Percentiles rank a stretch among this genome's conserved stretches.
Evolutionary conservation across 1,284 basidiomycete species (phyloP).

Genomic region (Boletellus deceptivus): DNA sequence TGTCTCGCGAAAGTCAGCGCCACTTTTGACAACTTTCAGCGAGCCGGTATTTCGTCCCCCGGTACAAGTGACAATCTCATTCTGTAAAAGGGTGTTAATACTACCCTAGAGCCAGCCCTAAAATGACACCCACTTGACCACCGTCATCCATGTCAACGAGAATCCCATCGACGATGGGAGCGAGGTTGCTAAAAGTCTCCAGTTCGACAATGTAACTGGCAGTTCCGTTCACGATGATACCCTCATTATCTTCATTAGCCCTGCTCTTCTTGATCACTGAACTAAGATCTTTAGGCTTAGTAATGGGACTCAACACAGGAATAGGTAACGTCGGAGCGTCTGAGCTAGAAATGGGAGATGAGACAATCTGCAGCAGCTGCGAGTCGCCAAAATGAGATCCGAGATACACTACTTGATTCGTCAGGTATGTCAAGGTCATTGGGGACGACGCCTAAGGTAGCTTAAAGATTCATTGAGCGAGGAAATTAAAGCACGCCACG

Average conservation of each 20-base stretch:
- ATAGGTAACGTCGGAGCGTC: conserved; percentile 51
- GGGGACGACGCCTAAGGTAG: conserved; percentile 67
- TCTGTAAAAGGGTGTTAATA: conserved; percentile 39
- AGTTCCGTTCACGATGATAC: conserved; percentile 49
- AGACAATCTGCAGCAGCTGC: conserved; percentile 64
- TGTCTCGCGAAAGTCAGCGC: conserved; percentile 77
- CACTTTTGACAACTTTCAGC: conserved; percentile 80
- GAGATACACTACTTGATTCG: conserved; percentile 71
- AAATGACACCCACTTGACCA: conserved; percentile 56
- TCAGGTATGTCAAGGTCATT: conserved; percentile 75
- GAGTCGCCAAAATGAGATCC: conserved; percentile 86
- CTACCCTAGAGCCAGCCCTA: not conserved
- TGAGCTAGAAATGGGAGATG: conserved; percentile 42
- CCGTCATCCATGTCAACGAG: conserved; percentile 74
- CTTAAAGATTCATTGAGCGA: conserved; percentile 1
- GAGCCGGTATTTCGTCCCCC: conserved; percentile 82
- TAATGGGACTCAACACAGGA: conserved; percentile 43
- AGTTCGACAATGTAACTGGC: conserved; percentile 58
- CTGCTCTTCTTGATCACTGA: conserved; percentile 36
- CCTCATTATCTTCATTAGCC: conserved; percentile 34
- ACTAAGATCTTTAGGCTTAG: conserved; percentile 33
- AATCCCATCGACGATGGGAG: conserved; percentile 85
- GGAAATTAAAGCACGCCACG: conserved; percentile 12
- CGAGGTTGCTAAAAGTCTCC: conserved; percentile 76
- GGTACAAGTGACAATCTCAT: conserved; percentile 86